Evolutionary conservation across 1,139 yeast genomes (phyloP).

Genomic region (Debaryomycetaceae sp.): DNA sequence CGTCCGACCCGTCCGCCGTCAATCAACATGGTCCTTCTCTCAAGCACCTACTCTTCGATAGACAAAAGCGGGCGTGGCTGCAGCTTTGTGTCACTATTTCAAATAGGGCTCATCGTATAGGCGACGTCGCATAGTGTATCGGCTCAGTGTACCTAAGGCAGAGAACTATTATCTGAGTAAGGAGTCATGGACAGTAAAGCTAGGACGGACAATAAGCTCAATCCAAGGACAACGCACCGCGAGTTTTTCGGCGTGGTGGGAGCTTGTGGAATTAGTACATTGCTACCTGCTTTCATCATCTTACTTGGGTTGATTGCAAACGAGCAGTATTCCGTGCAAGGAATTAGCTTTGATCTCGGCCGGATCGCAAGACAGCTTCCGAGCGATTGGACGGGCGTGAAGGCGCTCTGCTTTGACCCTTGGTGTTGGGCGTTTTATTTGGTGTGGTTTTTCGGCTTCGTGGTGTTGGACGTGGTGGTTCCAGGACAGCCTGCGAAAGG

Average conservation of each 20-base stretch:
- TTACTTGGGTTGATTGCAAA: constrained; percentile 58
- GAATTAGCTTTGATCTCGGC: constrained; percentile 40
- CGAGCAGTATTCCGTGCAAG: constrained; percentile 51
- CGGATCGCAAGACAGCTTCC: constrained; percentile 30
- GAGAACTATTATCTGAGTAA: too few species aligned
- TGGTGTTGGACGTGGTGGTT: constrained; percentile 57
- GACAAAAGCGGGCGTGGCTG: too few species aligned
- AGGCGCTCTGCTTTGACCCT: constrained; percentile 29
- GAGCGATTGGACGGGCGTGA: constrained; percentile 18
- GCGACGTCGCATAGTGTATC: too few species aligned
- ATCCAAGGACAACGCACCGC: constrained; percentile 65
- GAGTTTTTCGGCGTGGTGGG: constrained; percentile 84
- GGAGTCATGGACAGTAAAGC: too few species aligned
- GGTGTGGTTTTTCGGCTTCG: constrained; percentile 71
- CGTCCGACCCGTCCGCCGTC: background rate
- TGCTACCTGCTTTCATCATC: constrained; percentile 63
- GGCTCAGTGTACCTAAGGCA: too few species aligned
- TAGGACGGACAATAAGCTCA: constrained; percentile 28
- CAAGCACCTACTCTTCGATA: too few species aligned
- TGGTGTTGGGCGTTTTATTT: constrained; percentile 62
- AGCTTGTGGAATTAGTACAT: constrained; percentile 60
- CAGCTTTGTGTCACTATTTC: too few species aligned
- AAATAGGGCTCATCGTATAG: too few species aligned
- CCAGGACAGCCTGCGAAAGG: constrained; percentile 78
- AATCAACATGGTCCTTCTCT: too few species aligned